Conservation (phyloP, 2,329 filamentous ascomycete genomes). For the Dactylellina sp. region DNA sequence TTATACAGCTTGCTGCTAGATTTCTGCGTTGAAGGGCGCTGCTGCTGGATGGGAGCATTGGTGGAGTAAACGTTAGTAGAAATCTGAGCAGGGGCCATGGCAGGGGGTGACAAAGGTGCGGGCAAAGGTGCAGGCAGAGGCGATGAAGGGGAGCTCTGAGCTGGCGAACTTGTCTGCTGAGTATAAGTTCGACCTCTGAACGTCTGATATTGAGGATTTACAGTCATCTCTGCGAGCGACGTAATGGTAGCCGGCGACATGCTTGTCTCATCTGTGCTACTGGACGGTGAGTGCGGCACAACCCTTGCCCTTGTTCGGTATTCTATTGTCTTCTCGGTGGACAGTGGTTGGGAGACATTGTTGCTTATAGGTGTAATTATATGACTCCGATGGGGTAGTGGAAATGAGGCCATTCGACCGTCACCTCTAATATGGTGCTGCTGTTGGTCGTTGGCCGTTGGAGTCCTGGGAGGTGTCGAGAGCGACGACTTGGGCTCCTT, state of each 20-base stretch:
- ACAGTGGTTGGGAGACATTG: slow-evolving; percentile 16
- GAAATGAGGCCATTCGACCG: slow-evolving; percentile 24
- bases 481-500: slow-evolving; percentile 32
- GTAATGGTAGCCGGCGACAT: slow-evolving; percentile 8
- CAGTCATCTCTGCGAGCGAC: slow-evolving; percentile 21
- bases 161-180: slow-evolving; percentile 23
- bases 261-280: slow-evolving; percentile 27
- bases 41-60: slow-evolving; percentile 14
- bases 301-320: slow-evolving; percentile 42
- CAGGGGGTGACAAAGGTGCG: neutral
- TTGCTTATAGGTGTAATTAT: slow-evolving; percentile 20
- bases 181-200: slow-evolving; percentile 27
- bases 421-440: slow-evolving; percentile 2
- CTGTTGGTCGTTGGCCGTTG: slow-evolving; percentile 25
- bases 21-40: slow-evolving; percentile 11
- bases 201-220: slow-evolving; percentile 29
- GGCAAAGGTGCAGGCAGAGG: slow-evolving; percentile 9
- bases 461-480: slow-evolving; percentile 50
- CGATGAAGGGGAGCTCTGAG: slow-evolving; percentile 28
- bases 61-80: slow-evolving; percentile 38
- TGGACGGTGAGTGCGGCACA: slow-evolving; percentile 44
- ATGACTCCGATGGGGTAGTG: slow-evolving; percentile 26
- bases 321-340: slow-evolving; percentile 42
- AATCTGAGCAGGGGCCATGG: slow-evolving; percentile 23
- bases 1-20: slow-evolving; percentile 41